Percentiles rank a stretch among this genome's conserved stretches.
Conservation (phyloP, 176 grass and related monocot genomes). For the Poa annua region DNA sequence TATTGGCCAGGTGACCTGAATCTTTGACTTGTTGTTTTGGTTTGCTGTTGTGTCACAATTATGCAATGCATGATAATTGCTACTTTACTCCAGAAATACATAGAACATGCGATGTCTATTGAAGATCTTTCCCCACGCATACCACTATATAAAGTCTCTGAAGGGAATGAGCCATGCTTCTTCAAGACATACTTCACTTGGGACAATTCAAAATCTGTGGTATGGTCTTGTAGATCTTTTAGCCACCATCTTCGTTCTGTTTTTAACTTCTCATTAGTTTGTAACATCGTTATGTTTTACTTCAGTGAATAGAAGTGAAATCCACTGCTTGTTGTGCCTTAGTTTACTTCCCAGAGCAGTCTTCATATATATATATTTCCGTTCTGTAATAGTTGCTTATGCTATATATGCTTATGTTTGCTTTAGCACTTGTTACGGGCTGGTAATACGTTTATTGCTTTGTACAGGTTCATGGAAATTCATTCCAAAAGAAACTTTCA, state of each 20-base stretch:
- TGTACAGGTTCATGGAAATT: slow-evolving; percentile 88
- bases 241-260: slow-evolving; percentile 18
- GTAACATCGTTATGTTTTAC: slow-evolving; percentile 1
- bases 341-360: slow-evolving; percentile 20
- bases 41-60: slow-evolving; percentile 6
- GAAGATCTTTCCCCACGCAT: slow-evolving; percentile 75
- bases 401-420: background rate
- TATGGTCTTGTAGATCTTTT: slow-evolving; percentile 45
- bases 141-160: slow-evolving; percentile 85
- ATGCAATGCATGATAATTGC: slow-evolving; percentile 17
- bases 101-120: slow-evolving; percentile 78
- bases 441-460: slow-evolving; percentile 24
- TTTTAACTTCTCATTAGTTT: slow-evolving; percentile 21
- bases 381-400: background rate
- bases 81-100: slow-evolving; percentile 70
- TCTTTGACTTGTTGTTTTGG: slow-evolving; percentile 34
- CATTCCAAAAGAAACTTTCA: slow-evolving; percentile 91
- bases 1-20: slow-evolving; percentile 64
- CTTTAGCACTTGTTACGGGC: background rate
- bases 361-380: background rate
- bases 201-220: slow-evolving; percentile 81
- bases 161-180: slow-evolving; percentile 91
- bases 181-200: slow-evolving; percentile 96
- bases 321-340: slow-evolving; percentile 1
- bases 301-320: slow-evolving; percentile 30